phyloP scores from a whole-genome alignment of 2,329 filamentous ascomycete genomes.

The Nakataea oryzae region DNA sequence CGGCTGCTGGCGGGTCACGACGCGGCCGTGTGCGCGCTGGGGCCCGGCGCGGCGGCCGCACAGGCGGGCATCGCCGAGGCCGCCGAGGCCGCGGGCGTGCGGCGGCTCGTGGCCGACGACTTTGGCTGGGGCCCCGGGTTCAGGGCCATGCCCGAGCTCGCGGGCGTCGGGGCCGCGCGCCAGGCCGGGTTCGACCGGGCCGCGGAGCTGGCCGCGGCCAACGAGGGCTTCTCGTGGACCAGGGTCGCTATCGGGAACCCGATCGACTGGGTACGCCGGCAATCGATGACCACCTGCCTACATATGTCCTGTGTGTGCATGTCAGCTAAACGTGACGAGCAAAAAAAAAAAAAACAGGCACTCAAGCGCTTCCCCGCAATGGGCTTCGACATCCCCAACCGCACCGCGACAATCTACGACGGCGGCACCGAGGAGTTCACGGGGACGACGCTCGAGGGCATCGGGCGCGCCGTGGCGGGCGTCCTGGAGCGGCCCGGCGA shows the following conservation, averaged over 20 bases:
- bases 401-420: constrained; percentile 42
- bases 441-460: constrained; percentile 35
- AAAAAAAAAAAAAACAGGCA: background rate
- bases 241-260: constrained; percentile 43
- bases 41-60: constrained; percentile 25
- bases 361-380: constrained; percentile 37
- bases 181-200: constrained; percentile 34
- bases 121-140: constrained; percentile 27
- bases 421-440: constrained; percentile 39
- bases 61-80: constrained; percentile 44
- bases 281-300: background rate
- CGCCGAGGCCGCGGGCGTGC: constrained; percentile 42
- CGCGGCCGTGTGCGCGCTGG: constrained; percentile 39
- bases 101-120: constrained; percentile 46
- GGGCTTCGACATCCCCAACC: constrained; percentile 34
- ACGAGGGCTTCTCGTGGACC: constrained; percentile 43
- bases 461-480: constrained; percentile 38
- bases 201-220: constrained; percentile 30
- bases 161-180: constrained; percentile 16
- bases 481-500: constrained; percentile 34
- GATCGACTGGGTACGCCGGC: constrained; percentile 42
- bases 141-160: constrained; percentile 11
- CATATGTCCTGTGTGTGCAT: too few relatives aligned
- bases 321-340: too few relatives aligned
- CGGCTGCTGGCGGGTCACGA: constrained; percentile 40